These are phyloP conservation scores for Clonostachys rosea DNA, from an alignment of 2,329 filamentous ascomycete genomes.

Conservation along the genomic window DNA sequence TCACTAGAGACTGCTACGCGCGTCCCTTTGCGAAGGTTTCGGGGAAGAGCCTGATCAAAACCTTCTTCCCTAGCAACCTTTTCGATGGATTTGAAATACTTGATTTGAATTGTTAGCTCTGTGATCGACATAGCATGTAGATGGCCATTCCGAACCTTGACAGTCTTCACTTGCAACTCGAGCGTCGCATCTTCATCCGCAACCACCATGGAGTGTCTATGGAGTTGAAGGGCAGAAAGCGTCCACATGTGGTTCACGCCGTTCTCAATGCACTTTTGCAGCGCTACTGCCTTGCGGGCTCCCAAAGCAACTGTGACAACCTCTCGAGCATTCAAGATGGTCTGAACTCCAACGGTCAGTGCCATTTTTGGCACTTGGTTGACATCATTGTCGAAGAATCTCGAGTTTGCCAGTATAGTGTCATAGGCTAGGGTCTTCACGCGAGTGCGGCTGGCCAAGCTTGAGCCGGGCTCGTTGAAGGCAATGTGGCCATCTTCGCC, in stretches of 20 bases:
- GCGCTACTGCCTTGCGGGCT: slow-evolving; percentile 72
- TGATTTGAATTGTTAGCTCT: neutral
- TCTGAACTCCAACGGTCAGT: slow-evolving; percentile 79
- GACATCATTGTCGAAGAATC: slow-evolving; percentile 76
- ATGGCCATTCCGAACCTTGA: slow-evolving; percentile 38
- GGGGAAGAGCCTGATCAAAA: slow-evolving; percentile 51
- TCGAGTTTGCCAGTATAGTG: slow-evolving; percentile 79
- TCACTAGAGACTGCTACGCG: neutral
- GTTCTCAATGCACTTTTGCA: slow-evolving; percentile 77
- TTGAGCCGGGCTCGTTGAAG: slow-evolving; percentile 86
- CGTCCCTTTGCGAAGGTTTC: neutral
- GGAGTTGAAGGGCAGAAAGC: slow-evolving; percentile 73
- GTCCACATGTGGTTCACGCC: slow-evolving; percentile 92
- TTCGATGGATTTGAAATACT: slow-evolving; percentile 71
- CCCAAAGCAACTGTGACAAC: slow-evolving; percentile 81
- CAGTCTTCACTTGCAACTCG: slow-evolving; percentile 70
- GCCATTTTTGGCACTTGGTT: slow-evolving; percentile 75
- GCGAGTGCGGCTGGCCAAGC: slow-evolving; percentile 69
- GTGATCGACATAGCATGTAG: too few relatives aligned
- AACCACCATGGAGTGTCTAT: slow-evolving; percentile 77
- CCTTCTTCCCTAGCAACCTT: slow-evolving; percentile 52
- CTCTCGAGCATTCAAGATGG: slow-evolving; percentile 75
- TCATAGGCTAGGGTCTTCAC: slow-evolving; percentile 87
- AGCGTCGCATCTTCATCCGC: slow-evolving; percentile 77
- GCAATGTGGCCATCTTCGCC: slow-evolving; percentile 85